Evolutionary conservation across 495 filamentous ascomycete species (phyloP), one percentile per base, ranked within the genome.

Genomic region (Symbiotaphrina buchneri): DNA sequence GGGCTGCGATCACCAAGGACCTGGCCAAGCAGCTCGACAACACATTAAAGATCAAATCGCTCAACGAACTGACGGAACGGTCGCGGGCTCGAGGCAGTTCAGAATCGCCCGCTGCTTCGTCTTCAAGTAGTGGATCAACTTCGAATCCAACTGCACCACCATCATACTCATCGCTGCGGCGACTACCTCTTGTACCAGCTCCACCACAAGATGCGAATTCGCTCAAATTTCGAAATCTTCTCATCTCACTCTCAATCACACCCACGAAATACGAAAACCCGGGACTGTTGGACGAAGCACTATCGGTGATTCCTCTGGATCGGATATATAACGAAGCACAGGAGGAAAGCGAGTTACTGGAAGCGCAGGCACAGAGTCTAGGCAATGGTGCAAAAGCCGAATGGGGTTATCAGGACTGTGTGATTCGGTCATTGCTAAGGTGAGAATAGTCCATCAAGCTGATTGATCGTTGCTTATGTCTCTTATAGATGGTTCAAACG

Each of bases 401-500:
- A 63, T 99, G 90, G 90, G 84, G 82, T 10, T 93, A 94, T 44
- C 90, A 95, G 51, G 87, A 99, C 56, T 99, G 85, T 56, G 79
- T 94, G 19, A 74, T 99, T 41, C 70, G 75, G 42, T 78, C 87
- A 36, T 58, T 99, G 36, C 53, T 94, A 36, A 83, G 70, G 81
- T 77, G 41, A 42, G 56, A 48, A 28, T 24, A 8, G 21, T 31
- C 31, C 3, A 14, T 13, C 11, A 31, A 11, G 21, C 39, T 47
- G 22, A 41, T 32, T 38, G 33, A 37, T n/a, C 31, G 4, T 14
- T n/a, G 11, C 13, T 18, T 17, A 55, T 41, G 24, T 51, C 31
- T 48, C 37, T 38, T 34, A 36, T 36, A 91, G 83, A 52, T 99
- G 87, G 90, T 99, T 94, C 58, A 85, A 81, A 53, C 63, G 75